These are phyloP conservation scores for Cyberlindnera mrakii DNA, from an alignment of 805 yeast species.

Conservation along the genomic window DNA sequence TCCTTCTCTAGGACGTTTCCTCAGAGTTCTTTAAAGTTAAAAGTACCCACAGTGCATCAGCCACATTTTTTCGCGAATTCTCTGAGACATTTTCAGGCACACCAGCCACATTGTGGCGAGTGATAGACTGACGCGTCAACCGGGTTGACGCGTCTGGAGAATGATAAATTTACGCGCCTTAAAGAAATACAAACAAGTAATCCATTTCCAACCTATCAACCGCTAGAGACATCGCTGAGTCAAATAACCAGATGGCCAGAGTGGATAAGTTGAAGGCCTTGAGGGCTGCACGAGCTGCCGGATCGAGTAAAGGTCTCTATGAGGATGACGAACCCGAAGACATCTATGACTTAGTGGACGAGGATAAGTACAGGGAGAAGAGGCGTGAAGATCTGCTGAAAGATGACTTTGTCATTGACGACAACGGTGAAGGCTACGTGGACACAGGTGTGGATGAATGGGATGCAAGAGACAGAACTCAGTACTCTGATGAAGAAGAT, in stretches of 20 bases:
- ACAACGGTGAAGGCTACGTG: slow-evolving; percentile 88
- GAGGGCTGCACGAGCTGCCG: slow-evolving; percentile 59
- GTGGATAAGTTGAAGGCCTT: slow-evolving; percentile 52
- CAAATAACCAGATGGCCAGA: slow-evolving; percentile 24
- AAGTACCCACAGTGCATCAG: too few relatives aligned
- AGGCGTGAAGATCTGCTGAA: slow-evolving; percentile 75
- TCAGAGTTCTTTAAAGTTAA: too few relatives aligned
- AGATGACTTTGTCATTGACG: slow-evolving; percentile 93
- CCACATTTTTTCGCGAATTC: too few relatives aligned
- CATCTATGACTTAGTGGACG: slow-evolving; percentile 86
- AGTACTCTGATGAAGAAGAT: slow-evolving; percentile 50
- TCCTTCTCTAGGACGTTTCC: too few relatives aligned
- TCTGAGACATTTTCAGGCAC: too few relatives aligned
- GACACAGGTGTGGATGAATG: slow-evolving; percentile 92
- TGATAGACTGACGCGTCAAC: too few relatives aligned
- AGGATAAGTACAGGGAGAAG: slow-evolving; percentile 65
- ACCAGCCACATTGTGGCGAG: too few relatives aligned
- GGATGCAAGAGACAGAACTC: slow-evolving; percentile 48
- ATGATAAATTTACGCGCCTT: too few relatives aligned
- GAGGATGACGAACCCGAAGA: slow-evolving; percentile 45
- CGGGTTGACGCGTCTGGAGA: too few relatives aligned
- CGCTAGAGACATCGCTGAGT: neutral
- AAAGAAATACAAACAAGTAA: too few relatives aligned
- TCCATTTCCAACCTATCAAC: too few relatives aligned
- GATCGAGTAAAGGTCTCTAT: slow-evolving; percentile 29